Base-by-base conservation (phyloP, 1,284 basidiomycete species). In the Leccinum insigne region DNA sequence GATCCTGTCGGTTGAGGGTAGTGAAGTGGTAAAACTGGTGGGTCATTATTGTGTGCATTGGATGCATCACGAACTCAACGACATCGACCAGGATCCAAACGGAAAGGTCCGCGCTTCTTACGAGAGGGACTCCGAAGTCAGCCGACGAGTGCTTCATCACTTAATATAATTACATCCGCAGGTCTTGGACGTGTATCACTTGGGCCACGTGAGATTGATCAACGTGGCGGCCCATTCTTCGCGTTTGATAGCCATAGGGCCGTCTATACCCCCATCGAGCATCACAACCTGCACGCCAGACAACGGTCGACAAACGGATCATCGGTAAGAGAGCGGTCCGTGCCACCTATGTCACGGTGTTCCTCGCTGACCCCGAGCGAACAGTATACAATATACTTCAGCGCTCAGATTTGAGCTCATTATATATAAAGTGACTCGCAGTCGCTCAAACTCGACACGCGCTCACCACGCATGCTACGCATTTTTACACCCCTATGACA, bases 221-320 rank as follows among this genome's bases (percentile, higher is more conserved):
- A 90, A 92, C 67, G 87, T 93, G 47, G 88, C 88, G n/a, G 84
- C 86, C 8, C 89, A 93, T 72, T 81, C 83, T 44, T 73, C 79
- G 61, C 83, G 90, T 9, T 79, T 93, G 70, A 78, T 93, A 35
- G 90, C 85, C 52, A 88, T 93, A 54, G 91, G 89, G 3, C 89
- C 88, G 1, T 77, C 91, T 23, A 77, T 88, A 8, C 79, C 84
- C 56, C 89, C 89, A 2, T 80, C 81, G 0, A 80, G 23, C 1
- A 1, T 9, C 32, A 35, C 32, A 35, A 35, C 32, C 92, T 1
- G 90, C 86, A 69, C 90, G 86, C 75, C 90, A 86, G 26, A 78
- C 74, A 54, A 81, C 86, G 63, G 86, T 85, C 6, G 91, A 93
- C 73, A 93, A 93, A 70, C 86, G 89, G 38, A 84, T 93, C 38